Evolutionary conservation across 371 early-diverging fungal genomes (phyloP), one percentile per base, ranked within the genome.

Genomic region (Syncephalastrum sp.): DNA sequence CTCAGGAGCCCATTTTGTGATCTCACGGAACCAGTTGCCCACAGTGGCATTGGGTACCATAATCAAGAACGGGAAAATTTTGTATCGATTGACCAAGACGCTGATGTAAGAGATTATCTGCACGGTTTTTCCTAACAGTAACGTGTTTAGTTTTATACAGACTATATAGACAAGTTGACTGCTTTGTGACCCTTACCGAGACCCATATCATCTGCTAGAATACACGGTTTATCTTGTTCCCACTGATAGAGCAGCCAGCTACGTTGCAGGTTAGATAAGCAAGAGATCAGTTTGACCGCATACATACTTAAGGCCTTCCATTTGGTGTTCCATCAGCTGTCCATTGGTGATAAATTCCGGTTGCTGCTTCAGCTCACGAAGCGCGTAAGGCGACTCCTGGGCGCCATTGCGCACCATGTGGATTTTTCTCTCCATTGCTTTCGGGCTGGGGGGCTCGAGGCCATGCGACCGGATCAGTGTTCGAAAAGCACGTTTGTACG

Each of bases 191-290:
- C 17, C 86, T 79, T 86, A 60, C 93, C 97, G 55, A 95, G 68
- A 7, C 94, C 94, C 92, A 94, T 94, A 66, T 95, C 94, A 74
- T 97, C 97, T 3, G 97, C 97, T 51, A 98, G 81, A 41, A 98
- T 91, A 56, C 85, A 82, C 0, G 86, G 71, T 57, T 77, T 65
- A 38, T 70, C 27, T 48, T 70, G 61, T 59, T 72, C 72, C 89
- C 91, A 87, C 60, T 88, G 83, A 72, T 84, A 87, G 10, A 83
- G 57, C 10, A 92, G 74, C 91, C 91, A 93, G 60, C 89, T 85
- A 64, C 19, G 47, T 27, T 24, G 52, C 42, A 41, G n/a, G 13
- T 52, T 2, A 6, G 23, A 2, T 42, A 16, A 16, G 56, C 47
- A 66, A 42, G 19, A 23, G 25, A 50, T 25, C 23, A 29, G 5